Percentiles rank a stretch among this genome's conserved stretches.
phyloP scores from a whole-genome alignment of 169 alveolate species.

The Cytauxzoon felis region DNA sequence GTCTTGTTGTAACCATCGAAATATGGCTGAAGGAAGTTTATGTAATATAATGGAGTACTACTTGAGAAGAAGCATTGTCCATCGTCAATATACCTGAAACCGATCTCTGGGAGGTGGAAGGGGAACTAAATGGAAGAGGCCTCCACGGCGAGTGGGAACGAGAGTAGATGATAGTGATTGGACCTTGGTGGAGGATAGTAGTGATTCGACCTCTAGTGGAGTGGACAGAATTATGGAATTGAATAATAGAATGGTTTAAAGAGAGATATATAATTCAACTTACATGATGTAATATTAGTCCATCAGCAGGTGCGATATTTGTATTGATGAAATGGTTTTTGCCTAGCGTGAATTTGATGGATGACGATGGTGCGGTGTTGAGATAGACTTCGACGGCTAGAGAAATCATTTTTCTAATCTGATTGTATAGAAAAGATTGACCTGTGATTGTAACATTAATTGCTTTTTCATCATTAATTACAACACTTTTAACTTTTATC shows the following conservation, averaged over 20 bases:
- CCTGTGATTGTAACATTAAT: conserved; percentile 71
- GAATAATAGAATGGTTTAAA: too few relatives aligned
- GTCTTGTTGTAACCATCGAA: conserved; percentile 48
- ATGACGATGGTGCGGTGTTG: conserved; percentile 70
- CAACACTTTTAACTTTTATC: conserved; percentile 46
- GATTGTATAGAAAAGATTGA: conserved; percentile 79
- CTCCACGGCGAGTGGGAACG: too few relatives aligned
- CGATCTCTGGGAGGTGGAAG: too few relatives aligned
- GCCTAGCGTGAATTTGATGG: conserved; percentile 64
- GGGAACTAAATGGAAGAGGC: too few relatives aligned
- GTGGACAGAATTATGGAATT: too few relatives aligned
- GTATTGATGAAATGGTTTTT: conserved; percentile 45
- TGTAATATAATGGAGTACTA: too few relatives aligned
- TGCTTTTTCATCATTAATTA: conserved; percentile 21
- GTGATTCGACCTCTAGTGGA: too few relatives aligned
- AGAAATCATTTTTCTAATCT: conserved; percentile 78
- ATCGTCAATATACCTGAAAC: too few relatives aligned
- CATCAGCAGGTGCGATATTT: conserved; percentile 70
- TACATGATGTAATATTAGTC: conserved; percentile 66
- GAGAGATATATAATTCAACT: too few relatives aligned
- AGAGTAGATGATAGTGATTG: too few relatives aligned
- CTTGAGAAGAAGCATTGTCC: too few relatives aligned
- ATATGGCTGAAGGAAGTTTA: conserved; percentile 31
- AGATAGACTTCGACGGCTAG: conserved; percentile 72
- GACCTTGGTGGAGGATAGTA: too few relatives aligned